phyloP scores from a whole-genome alignment of 805 yeast genomes.

The Ogataea ganodermae region DNA sequence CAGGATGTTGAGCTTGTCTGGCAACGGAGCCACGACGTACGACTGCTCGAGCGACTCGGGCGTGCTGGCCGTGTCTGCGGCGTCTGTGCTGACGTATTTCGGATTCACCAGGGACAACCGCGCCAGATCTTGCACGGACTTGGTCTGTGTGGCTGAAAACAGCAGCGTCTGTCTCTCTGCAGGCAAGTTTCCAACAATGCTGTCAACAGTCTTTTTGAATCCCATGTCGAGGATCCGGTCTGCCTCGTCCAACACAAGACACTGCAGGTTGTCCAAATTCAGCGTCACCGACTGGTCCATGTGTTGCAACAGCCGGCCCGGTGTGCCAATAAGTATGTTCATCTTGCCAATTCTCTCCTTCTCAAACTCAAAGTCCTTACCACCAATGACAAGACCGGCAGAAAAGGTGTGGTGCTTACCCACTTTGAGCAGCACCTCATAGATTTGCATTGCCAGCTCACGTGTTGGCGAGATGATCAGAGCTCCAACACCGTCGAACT shows the following conservation, averaged over 20 bases:
- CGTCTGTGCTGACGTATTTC: slow-evolving; percentile 51
- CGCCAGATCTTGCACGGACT: slow-evolving; percentile 79
- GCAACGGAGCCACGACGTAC: slow-evolving; percentile 67
- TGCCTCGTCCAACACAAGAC: slow-evolving; percentile 86
- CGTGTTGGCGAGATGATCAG: slow-evolving; percentile 89
- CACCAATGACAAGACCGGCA: slow-evolving; percentile 92
- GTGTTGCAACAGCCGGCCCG: slow-evolving; percentile 88
- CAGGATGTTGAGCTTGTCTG: slow-evolving; percentile 80
- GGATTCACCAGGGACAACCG: slow-evolving; percentile 72
- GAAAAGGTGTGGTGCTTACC: slow-evolving; percentile 76
- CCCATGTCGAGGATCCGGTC: slow-evolving; percentile 95
- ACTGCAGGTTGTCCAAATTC: slow-evolving; percentile 72
- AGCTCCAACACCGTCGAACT: slow-evolving; percentile 86
- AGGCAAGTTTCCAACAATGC: slow-evolving; percentile 75
- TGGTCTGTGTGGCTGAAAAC: slow-evolving; percentile 89
- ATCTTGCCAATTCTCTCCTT: slow-evolving; percentile 75
- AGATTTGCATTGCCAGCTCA: slow-evolving; percentile 87
- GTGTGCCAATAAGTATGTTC: slow-evolving; percentile 87
- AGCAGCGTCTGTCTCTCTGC: slow-evolving; percentile 79
- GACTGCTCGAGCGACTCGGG: slow-evolving; percentile 87
- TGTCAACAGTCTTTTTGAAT: slow-evolving; percentile 78
- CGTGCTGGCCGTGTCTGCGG: slow-evolving; percentile 43
- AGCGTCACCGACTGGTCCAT: slow-evolving; percentile 86
- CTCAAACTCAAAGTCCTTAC: slow-evolving; percentile 83
- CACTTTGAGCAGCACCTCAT: slow-evolving; percentile 80